Evolutionary conservation across 2,329 filamentous ascomycete species (phyloP).

Genomic region (Fusarium sp.): DNA sequence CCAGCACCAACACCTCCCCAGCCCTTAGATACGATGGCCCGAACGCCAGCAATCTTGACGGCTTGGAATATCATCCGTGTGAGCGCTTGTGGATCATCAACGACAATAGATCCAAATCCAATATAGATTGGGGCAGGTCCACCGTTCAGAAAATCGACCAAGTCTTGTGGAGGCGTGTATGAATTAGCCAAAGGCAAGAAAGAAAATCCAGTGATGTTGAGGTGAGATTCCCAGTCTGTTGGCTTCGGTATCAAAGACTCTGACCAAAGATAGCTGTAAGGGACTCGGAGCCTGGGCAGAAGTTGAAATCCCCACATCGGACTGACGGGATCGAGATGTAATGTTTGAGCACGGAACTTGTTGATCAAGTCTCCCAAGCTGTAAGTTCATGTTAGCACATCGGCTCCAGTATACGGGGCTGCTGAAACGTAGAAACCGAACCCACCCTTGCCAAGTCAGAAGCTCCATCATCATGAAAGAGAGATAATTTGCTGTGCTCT

Average conservation of each 20-base stretch:
- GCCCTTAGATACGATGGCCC: slow-evolving; percentile 72
- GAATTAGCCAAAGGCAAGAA: slow-evolving; percentile 65
- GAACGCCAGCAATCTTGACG: slow-evolving; percentile 65
- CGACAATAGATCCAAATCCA: slow-evolving; percentile 75
- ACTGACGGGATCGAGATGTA: slow-evolving; percentile 74
- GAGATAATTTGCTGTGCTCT: slow-evolving; percentile 39
- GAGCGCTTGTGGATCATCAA: slow-evolving; percentile 69
- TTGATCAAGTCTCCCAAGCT: slow-evolving; percentile 78
- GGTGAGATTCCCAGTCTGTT: slow-evolving; percentile 69
- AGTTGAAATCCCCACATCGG: slow-evolving; percentile 75
- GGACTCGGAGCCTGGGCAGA: slow-evolving; percentile 69
- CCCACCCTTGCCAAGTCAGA: slow-evolving; percentile 77
- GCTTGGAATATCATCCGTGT: slow-evolving; percentile 71
- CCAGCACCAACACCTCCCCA: slow-evolving; percentile 71
- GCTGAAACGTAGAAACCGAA: background rate
- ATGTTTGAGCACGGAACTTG: slow-evolving; percentile 70
- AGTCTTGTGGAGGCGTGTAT: slow-evolving; percentile 66
- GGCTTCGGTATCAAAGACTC: slow-evolving; percentile 74
- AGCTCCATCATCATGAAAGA: slow-evolving; percentile 69
- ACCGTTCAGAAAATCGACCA: slow-evolving; percentile 64
- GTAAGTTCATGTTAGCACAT: background rate
- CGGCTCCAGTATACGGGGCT: background rate
- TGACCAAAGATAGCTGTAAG: slow-evolving; percentile 80
- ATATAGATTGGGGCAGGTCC: slow-evolving; percentile 73
- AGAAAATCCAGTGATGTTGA: slow-evolving; percentile 72